A percentile compares a stretch with the other conserved stretches of the same genome.
Conservation (phyloP, 139 green algal genomes). For the Closterium sp. region DNA sequence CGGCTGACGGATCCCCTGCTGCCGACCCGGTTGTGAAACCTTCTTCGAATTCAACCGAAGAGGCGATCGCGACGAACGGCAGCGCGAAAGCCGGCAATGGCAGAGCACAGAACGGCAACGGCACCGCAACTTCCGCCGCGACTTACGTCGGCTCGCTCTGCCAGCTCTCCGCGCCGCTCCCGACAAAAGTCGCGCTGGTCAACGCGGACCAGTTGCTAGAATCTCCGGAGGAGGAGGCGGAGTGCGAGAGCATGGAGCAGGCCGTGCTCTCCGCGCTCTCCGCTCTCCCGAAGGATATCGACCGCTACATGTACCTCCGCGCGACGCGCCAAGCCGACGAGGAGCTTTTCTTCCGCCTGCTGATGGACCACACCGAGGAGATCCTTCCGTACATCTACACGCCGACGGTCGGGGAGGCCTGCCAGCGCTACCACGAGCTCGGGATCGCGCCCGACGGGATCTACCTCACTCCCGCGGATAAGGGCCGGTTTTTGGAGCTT, state of each 20-base stretch:
- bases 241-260: neutral
- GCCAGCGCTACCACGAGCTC: constrained; percentile 69
- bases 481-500: constrained; percentile 23
- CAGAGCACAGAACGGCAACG: neutral
- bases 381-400: constrained; percentile 68
- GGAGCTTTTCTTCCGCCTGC: neutral
- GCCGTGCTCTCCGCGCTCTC: neutral
- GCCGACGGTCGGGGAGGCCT: constrained; percentile 91
- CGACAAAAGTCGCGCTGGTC: neutral
- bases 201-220: neutral
- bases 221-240: neutral
- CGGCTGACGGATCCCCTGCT: neutral
- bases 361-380: neutral
- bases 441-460: constrained; percentile 74
- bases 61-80: neutral
- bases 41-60: neutral
- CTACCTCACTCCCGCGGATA: constrained; percentile 79
- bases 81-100: neutral
- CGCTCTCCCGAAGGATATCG: neutral
- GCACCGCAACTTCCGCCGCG: neutral
- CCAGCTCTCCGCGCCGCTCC: neutral
- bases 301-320: constrained; percentile 4
- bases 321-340: neutral
- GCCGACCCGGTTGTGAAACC: neutral
- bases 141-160: neutral